Evolutionary conservation across 2,329 filamentous ascomycete species (phyloP).

Genomic region (Ustilaginoidea virens): DNA sequence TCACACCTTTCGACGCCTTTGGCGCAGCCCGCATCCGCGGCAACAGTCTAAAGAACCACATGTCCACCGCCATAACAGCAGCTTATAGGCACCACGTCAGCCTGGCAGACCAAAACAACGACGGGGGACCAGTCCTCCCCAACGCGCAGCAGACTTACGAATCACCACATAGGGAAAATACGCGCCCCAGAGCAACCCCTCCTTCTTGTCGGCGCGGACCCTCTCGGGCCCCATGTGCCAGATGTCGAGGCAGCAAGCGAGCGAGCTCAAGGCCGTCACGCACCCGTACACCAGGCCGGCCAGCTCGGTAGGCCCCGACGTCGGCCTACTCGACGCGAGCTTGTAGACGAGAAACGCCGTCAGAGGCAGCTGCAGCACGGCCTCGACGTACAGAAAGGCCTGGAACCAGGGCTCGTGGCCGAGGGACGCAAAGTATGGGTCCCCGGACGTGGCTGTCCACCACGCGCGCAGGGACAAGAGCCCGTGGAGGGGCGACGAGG

Average conservation of each 20-base stretch:
- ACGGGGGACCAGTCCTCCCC: neutral
- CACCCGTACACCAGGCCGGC: slow-evolving; percentile 34
- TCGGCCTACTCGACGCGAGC: slow-evolving; percentile 19
- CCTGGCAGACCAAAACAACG: neutral
- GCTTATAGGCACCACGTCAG: slow-evolving; percentile 19
- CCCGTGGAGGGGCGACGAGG: slow-evolving; percentile 30
- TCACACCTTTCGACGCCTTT: no score
- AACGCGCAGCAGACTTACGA: slow-evolving; percentile 25
- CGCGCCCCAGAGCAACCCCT: slow-evolving; percentile 28
- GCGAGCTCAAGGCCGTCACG: slow-evolving; percentile 34
- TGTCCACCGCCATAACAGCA: slow-evolving; percentile 33
- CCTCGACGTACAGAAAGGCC: slow-evolving; percentile 34
- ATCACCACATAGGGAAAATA: slow-evolving; percentile 37
- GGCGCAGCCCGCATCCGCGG: slow-evolving; percentile 17
- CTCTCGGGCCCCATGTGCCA: slow-evolving; percentile 30
- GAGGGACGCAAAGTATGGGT: slow-evolving; percentile 32
- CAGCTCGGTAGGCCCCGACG: slow-evolving; percentile 28
- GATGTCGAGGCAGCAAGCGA: slow-evolving; percentile 35
- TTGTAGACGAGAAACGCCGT: slow-evolving; percentile 29
- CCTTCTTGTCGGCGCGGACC: slow-evolving; percentile 28
- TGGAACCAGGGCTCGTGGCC: slow-evolving; percentile 32
- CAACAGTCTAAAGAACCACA: slow-evolving; percentile 37
- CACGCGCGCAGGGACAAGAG: slow-evolving; percentile 27
- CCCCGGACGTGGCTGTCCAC: slow-evolving; percentile 33
- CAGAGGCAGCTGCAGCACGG: slow-evolving; percentile 33